Percentiles rank a stretch among this genome's conserved stretches.
Evolutionary conservation across 2,329 filamentous ascomycete genomes (phyloP).

Genomic region (Chrysoporthe austroafricana): DNA sequence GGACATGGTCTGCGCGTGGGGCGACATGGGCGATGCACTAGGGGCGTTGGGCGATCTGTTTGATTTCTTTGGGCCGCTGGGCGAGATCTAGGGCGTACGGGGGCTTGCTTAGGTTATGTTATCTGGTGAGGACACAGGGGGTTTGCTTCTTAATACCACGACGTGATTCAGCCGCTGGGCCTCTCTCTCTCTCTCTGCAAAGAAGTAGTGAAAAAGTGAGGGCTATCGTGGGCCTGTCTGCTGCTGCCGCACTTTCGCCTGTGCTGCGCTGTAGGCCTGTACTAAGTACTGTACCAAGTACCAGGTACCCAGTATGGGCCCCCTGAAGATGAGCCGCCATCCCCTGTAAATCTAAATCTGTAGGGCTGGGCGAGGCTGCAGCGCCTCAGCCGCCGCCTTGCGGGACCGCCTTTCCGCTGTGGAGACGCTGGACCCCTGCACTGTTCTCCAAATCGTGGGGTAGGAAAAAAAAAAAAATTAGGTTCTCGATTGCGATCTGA

Average conservation of each 20-base stretch:
- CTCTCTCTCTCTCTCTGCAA: no score
- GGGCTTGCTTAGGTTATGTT: background rate
- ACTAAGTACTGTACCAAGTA: no score
- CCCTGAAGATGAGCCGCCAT: no score
- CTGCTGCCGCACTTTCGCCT: no score
- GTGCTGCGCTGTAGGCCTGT: background rate
- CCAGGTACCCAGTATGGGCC: no score
- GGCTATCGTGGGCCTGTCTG: no score
- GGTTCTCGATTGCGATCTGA: slow-evolving; percentile 14
- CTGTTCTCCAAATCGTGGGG: background rate
- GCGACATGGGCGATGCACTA: slow-evolving; percentile 16
- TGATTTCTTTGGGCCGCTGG: background rate
- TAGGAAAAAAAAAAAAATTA: background rate
- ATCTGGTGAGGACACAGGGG: background rate
- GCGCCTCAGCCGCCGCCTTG: background rate
- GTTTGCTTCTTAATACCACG: no score
- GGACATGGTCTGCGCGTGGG: slow-evolving; percentile 11
- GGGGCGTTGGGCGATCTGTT: slow-evolving; percentile 16
- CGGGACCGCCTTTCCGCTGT: slow-evolving; percentile 6
- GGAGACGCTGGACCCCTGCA: slow-evolving; percentile 6
- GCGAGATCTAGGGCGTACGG: slow-evolving; percentile 1
- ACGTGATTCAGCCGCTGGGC: no score
- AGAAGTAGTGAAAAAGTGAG: no score
- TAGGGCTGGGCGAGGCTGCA: background rate
- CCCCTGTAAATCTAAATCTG: no score